Evolutionary conservation across 139 green algal species (phyloP).

Genomic region (Edaphochlamys debaryana): DNA sequence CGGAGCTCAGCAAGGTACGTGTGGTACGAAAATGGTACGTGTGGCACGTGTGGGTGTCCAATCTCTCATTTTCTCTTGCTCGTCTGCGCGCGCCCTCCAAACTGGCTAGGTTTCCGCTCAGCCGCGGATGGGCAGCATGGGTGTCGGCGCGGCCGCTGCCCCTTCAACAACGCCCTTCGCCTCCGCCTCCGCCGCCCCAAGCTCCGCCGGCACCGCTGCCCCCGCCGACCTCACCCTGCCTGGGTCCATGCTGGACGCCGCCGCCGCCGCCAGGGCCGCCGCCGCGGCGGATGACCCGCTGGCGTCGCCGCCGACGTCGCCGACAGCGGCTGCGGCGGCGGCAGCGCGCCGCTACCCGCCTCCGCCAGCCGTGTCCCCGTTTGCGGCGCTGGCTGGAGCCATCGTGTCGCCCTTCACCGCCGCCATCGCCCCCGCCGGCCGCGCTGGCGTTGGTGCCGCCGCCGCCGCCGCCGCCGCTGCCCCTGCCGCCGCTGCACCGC

Average conservation of each 20-base stretch:
- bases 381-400: background rate
- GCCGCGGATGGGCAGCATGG: too few species aligned
- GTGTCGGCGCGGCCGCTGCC: too few species aligned
- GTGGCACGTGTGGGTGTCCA: too few species aligned
- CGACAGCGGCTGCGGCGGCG: background rate
- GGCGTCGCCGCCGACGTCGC: background rate
- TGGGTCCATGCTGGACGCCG: background rate
- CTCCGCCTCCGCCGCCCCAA: too few species aligned
- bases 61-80: too few species aligned
- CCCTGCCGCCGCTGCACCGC: background rate
- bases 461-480: background rate
- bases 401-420: slow-evolving; percentile 5
- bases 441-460: background rate
- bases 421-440: background rate
- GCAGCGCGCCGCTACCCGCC: too few species aligned
- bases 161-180: too few species aligned
- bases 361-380: background rate
- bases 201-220: background rate
- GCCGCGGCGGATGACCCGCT: background rate
- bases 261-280: background rate
- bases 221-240: slow-evolving; percentile 3
- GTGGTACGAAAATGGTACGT: too few species aligned
- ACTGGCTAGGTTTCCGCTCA: too few species aligned
- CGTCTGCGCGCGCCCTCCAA: too few species aligned
- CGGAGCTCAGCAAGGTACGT: too few species aligned